Base-by-base conservation (phyloP, 2,329 filamentous ascomycete genomes). In the Cryphonectria radicalis region DNA sequence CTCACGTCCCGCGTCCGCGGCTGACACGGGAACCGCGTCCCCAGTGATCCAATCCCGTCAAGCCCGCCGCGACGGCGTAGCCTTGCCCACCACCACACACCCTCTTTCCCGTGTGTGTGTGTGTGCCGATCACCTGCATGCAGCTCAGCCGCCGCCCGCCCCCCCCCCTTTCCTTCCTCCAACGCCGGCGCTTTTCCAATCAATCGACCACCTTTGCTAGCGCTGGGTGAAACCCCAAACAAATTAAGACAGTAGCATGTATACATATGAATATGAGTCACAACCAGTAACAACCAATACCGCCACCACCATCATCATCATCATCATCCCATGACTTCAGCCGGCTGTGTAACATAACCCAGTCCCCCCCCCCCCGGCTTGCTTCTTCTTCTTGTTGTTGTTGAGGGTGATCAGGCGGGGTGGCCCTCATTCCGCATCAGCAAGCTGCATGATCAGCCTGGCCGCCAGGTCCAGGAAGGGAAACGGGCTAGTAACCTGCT, bases 381-480 rank as follows among this genome's bases (percentile, higher is more conserved):
- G 32, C 17, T 62, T 14, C 59, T 59, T 17, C n/a, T 28, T 4
- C 53, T 32, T 32, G 2, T 32, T 32, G 2, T 32, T 32, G 2
- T n/a, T 4, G 17, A 40, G 8, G 3, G 8, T 37, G 32, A 5
- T 14, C 8, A 25, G 53, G 35, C 8, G 22, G 11, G 8, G 32
- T 32, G 32, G 32, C 32, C 28, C 63, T 80, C 82, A 89, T 77
- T 93, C 92, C 70, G 92, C 91, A 79, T 95, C 93, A 14, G 95
- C 94, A 79, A 98, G 85, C 83, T 97, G 94, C 83, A 97, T 94
- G 76, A 98, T 97, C 77, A 98, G 85, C 82, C 91, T 91, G 75
- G 93, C 95, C 42, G 95, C 95, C 81, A 98, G 92, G 82, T 98
- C 95, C 78, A 98, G 86, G 83, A 98, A 98, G 4, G 96, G 95